Evolutionary conservation across 2,329 filamentous ascomycete genomes (phyloP).

Genomic region (Clarireedia hainanense): DNA sequence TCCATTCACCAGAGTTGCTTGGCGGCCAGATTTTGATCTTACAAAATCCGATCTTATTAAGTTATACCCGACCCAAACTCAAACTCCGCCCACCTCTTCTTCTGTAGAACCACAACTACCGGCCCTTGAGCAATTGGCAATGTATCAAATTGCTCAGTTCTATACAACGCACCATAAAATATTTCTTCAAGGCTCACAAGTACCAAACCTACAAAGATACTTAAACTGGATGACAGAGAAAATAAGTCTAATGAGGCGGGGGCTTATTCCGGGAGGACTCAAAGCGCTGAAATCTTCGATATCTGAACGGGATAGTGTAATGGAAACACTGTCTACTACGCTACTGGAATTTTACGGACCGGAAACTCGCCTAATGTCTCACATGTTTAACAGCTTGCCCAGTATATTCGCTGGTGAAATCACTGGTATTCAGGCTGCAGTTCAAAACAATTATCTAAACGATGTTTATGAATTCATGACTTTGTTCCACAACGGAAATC

Average conservation of each 20-base stretch:
- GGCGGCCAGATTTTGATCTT: conserved; percentile 8
- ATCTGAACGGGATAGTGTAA: neutral
- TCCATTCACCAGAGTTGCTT: neutral
- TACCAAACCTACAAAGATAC: neutral
- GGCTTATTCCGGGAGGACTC: neutral
- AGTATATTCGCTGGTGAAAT: neutral
- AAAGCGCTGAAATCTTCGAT: neutral
- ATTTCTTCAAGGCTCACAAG: neutral
- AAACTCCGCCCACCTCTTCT: neutral
- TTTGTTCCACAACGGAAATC: neutral
- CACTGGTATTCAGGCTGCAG: neutral
- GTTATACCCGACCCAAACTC: neutral
- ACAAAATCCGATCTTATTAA: neutral
- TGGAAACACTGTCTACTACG: neutral
- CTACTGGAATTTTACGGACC: neutral
- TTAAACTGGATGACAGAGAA: neutral
- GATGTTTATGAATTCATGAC: neutral
- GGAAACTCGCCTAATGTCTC: neutral
- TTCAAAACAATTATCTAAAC: neutral
- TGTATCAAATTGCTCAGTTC: neutral
- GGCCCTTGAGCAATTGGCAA: neutral
- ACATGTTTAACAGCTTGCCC: neutral
- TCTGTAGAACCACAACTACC: neutral
- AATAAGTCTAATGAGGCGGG: neutral
- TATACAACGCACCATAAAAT: neutral